Conservation (phyloP, 306 rosid genomes). For the Inga laurina region DNA sequence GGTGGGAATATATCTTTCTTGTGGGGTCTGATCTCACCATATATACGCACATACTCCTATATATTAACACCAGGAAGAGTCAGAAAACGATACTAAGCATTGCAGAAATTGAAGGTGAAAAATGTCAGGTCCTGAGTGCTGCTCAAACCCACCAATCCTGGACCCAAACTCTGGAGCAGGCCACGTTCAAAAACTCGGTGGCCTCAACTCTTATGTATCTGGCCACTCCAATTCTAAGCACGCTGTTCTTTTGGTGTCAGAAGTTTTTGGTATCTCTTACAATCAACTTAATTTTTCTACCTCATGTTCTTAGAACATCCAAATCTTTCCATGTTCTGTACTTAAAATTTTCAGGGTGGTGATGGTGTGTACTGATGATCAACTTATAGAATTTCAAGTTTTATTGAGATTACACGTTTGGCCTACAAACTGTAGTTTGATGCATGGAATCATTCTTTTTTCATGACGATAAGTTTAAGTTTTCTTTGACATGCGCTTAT, state of each 20-base stretch:
- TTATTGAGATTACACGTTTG: background rate
- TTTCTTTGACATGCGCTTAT: background rate
- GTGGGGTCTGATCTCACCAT: background rate
- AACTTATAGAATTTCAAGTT: background rate
- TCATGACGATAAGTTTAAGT: background rate
- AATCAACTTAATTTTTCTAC: background rate
- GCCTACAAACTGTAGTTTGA: background rate
- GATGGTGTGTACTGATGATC: background rate
- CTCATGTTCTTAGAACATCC: background rate
- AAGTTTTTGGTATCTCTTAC: background rate
- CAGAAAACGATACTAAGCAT: background rate
- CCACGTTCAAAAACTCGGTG: slow-evolving; percentile 4
- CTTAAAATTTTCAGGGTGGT: background rate
- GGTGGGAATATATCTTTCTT: background rate
- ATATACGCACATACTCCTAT: background rate
- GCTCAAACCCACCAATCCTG: slow-evolving; percentile 8
- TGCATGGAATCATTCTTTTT: background rate
- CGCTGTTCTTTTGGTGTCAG: slow-evolving; percentile 3
- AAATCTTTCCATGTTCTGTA: background rate
- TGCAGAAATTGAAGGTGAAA: background rate
- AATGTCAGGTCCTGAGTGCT: slow-evolving; percentile 9
- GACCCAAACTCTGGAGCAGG: slow-evolving; percentile 3
- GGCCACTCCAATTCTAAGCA: background rate
- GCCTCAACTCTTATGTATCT: background rate
- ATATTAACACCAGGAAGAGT: background rate